Conservation (phyloP, 352 stramenopile genomes). For the Phytopythium litorale region DNA sequence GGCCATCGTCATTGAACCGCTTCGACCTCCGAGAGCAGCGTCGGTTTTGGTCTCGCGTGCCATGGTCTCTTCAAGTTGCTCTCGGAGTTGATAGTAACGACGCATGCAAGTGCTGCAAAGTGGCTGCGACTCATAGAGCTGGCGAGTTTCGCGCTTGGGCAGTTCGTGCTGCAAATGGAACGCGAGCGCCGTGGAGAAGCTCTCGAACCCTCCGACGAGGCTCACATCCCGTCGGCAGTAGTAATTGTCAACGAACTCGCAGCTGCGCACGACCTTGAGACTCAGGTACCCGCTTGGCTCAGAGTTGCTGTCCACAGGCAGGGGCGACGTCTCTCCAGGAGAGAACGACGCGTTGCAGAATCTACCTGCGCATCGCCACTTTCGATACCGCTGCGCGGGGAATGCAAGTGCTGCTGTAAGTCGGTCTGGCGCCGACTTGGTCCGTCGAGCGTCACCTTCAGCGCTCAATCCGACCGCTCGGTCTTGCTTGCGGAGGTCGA, state of each 20-base stretch:
- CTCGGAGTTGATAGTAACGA: constrained; percentile 38
- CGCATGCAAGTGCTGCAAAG: constrained; percentile 42
- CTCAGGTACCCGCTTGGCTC: constrained; percentile 45
- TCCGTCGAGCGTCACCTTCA: constrained; percentile 12
- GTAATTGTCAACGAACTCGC: constrained; percentile 59
- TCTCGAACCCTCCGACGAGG: constrained; percentile 32
- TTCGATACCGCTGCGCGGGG: constrained; percentile 22
- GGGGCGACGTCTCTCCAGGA: constrained; percentile 8
- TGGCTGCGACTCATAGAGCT: constrained; percentile 55
- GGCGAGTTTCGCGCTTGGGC: constrained; percentile 39
- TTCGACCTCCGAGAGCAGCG: neutral
- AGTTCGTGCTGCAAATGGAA: constrained; percentile 61
- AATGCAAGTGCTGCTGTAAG: constrained; percentile 18
- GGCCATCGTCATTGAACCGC: neutral
- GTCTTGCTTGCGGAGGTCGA: constrained; percentile 25
- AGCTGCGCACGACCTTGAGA: constrained; percentile 67
- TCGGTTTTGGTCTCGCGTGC: constrained; percentile 1
- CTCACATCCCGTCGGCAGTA: constrained; percentile 35
- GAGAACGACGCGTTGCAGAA: constrained; percentile 19
- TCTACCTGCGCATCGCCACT: constrained; percentile 46
- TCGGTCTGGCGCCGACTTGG: constrained; percentile 40
- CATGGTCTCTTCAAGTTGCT: constrained; percentile 30
- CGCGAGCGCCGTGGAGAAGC: constrained; percentile 31
- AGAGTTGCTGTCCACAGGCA: constrained; percentile 3
- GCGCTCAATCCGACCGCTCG: constrained; percentile 5